Evolutionary conservation across 2,329 filamentous ascomycete genomes (phyloP).

Genomic region (Neopestalotiopsis sp.): DNA sequence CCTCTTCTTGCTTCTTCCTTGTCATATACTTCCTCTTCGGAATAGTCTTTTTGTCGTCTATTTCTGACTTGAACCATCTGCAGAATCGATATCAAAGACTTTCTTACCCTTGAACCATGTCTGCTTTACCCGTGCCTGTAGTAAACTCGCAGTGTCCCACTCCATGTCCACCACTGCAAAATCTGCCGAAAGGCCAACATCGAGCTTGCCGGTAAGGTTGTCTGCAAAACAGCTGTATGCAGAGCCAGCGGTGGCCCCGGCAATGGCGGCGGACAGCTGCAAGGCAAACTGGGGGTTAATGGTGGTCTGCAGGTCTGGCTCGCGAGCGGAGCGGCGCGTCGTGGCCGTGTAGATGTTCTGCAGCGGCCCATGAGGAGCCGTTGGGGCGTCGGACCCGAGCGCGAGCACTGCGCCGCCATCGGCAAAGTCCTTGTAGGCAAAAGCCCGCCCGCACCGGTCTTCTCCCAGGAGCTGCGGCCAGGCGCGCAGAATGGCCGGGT

Average conservation of each 20-base stretch:
- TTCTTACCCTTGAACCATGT: conserved; percentile 48
- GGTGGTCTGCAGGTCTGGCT: conserved; percentile 39
- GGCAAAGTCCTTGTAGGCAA: conserved; percentile 67
- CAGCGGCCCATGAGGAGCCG: conserved; percentile 48
- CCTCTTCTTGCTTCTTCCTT: too few species aligned
- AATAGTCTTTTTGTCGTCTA: too few species aligned
- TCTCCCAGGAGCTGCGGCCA: conserved; percentile 64
- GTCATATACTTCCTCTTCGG: too few species aligned
- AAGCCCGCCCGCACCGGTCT: conserved; percentile 60
- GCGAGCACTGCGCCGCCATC: conserved; percentile 48
- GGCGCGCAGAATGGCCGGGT: conserved; percentile 64
- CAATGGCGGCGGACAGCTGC: conserved; percentile 43
- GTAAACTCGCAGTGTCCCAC: conserved; percentile 43
- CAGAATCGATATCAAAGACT: conserved; percentile 29
- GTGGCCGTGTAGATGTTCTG: conserved; percentile 52
- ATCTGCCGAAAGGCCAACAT: conserved; percentile 49
- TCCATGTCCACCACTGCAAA: conserved; percentile 51
- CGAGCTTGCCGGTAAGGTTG: conserved; percentile 46
- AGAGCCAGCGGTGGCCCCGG: conserved; percentile 46
- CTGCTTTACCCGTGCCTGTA: conserved; percentile 42
- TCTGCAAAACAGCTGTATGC: conserved; percentile 52
- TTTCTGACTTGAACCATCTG: too few species aligned
- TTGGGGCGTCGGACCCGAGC: conserved; percentile 51
- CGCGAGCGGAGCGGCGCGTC: conserved; percentile 46
- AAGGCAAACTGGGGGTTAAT: conserved; percentile 48